Evolutionary conservation across 306 rosid genomes (phyloP), one percentile per base, ranked within the genome.

Genomic region (Alnus glutinosa): DNA sequence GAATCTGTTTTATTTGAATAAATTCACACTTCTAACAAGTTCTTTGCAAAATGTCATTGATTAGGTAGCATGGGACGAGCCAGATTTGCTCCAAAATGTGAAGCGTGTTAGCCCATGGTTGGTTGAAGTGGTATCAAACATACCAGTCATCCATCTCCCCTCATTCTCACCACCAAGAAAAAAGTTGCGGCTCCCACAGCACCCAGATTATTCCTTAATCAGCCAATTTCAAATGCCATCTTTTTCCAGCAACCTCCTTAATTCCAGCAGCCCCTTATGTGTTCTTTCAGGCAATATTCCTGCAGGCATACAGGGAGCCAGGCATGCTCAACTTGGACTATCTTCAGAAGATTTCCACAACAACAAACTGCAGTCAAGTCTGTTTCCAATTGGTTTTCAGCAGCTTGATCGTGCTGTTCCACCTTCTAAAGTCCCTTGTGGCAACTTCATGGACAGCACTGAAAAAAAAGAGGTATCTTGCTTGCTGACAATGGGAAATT

Each of bases 281-380:
- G 81, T 83, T 74, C 67, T 91, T 76, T 82, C 87, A 71, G 85
- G 86, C 73, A 77, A 74, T 48, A 84, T 81, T 83, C 83, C 91
- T 76, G 87, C 93, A 83, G 88, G 98, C 97, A 90, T 96, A 88
- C 98, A 96, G 99, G 99, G 97, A 96, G 97, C 98, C 99, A 96
- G 99, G 99, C 99, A 96, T 88, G 86, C 90, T 89, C 98, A 86
- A 85, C 85, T 87, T 79, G 95, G 89, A 84, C 86, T 81, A 82
- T 82, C 93, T 80, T 83, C 92, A 46, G 78, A 85, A n/a, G 89
- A 90, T 82, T 78, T 90, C 78, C 94, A 82, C 74, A 76, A 82
- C 82, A 85, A 77, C 86, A 91, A 80, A 83, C 83, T 86, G 52
- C 95, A 80, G 64, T 57, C 77, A n/a, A 85, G 86, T 55, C 80